These are phyloP conservation scores for Sugiyamaella castrensis DNA, from an alignment of 1,139 yeast species.

Conservation along the genomic window DNA sequence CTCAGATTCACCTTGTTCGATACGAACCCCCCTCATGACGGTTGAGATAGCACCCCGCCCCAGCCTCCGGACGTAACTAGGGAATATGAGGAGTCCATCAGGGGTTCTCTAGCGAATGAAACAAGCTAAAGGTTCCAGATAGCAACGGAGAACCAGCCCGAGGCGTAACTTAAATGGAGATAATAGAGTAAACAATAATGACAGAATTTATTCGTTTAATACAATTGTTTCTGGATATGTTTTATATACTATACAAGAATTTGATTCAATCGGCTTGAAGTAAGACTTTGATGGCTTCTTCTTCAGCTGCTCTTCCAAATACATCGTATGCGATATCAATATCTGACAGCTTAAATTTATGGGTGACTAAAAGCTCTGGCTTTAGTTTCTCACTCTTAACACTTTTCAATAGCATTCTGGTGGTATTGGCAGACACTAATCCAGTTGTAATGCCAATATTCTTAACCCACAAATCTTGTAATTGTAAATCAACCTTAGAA, in stretches of 20 bases:
- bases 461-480: slow-evolving; percentile 48
- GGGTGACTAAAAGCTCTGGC: slow-evolving; percentile 55
- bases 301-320: slow-evolving; percentile 46
- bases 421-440: slow-evolving; percentile 45
- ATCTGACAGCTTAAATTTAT: slow-evolving; percentile 56
- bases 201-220: too few species aligned
- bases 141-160: too few species aligned
- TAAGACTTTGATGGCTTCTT: slow-evolving; percentile 44
- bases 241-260: not conserved
- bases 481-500: slow-evolving; percentile 41
- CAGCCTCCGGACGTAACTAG: too few species aligned
- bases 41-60: too few species aligned
- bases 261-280: slow-evolving; percentile 14
- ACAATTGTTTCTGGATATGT: not conserved
- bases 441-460: slow-evolving; percentile 47
- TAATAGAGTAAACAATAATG: too few species aligned
- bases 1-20: too few species aligned
- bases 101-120: too few species aligned
- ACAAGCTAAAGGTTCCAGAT: too few species aligned
- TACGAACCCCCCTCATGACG: too few species aligned
- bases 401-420: slow-evolving; percentile 37
- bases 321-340: slow-evolving; percentile 60
- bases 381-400: slow-evolving; percentile 37
- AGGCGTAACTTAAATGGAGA: too few species aligned
- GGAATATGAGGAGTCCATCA: too few species aligned